phyloP scores from a whole-genome alignment of 805 yeast genomes.

The Maudiozyma turicensis region DNA sequence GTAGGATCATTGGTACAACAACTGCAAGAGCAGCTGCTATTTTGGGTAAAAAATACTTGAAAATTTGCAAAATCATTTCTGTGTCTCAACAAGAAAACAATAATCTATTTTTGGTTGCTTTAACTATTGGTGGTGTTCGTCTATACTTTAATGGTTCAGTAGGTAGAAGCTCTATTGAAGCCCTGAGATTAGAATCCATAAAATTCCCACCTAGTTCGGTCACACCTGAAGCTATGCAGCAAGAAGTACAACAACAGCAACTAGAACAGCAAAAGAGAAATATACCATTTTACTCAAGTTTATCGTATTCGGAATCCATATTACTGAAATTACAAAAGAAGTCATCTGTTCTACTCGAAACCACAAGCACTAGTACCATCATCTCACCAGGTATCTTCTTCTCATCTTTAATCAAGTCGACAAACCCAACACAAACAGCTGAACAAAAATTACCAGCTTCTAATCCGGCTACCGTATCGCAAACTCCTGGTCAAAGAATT shows the following conservation, averaged over 20 bases:
- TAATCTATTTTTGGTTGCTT: slow-evolving; percentile 63
- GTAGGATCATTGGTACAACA: slow-evolving; percentile 34
- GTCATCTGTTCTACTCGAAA: slow-evolving; percentile 43
- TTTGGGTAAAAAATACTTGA: slow-evolving; percentile 44
- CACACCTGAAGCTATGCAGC: slow-evolving; percentile 26
- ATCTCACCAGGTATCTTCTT: slow-evolving; percentile 83
- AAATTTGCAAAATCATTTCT: slow-evolving; percentile 40
- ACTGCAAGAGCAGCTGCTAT: slow-evolving; percentile 45
- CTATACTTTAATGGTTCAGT: slow-evolving; percentile 42
- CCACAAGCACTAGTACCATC: slow-evolving; percentile 49
- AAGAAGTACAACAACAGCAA: slow-evolving; percentile 31
- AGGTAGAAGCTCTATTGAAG: slow-evolving; percentile 29
- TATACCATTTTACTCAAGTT: slow-evolving; percentile 21
- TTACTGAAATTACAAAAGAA: slow-evolving; percentile 44
- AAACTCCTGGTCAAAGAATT: not conserved
- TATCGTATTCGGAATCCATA: slow-evolving; percentile 25
- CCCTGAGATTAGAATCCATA: slow-evolving; percentile 39
- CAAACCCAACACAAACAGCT: slow-evolving; percentile 2
- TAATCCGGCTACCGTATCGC: not conserved
- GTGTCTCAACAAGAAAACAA: slow-evolving; percentile 51
- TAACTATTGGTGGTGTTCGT: slow-evolving; percentile 78
- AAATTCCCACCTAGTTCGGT: slow-evolving; percentile 52
- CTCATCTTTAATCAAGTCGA: slow-evolving; percentile 40
- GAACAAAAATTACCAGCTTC: slow-evolving; percentile 11
- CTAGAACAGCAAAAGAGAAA: slow-evolving; percentile 30